A percentile compares a stretch with the other conserved stretches of the same genome.
Conservation (phyloP, 2,329 filamentous ascomycete genomes). For the Rutstroemia sydowiana region DNA sequence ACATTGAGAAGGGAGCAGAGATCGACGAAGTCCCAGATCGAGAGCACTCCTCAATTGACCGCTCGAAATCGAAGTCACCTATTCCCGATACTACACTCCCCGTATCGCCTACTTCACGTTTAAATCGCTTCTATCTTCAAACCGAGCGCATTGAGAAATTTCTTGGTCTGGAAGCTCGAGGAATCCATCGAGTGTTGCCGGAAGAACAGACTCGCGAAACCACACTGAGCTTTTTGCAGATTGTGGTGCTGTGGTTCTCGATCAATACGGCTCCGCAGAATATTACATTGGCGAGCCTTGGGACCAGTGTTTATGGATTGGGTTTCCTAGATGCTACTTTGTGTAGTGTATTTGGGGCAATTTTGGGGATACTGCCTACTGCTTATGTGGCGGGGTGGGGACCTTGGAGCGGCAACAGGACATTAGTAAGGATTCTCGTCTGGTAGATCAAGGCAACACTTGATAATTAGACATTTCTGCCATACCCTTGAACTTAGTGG, state of each 20-base stretch:
- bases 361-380: constrained; percentile 46
- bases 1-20: constrained; percentile 3
- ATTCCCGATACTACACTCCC: not conserved
- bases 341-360: constrained; percentile 48
- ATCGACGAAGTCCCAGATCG: not conserved
- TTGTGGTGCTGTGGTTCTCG: constrained; percentile 50
- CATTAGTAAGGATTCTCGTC: constrained; percentile 40
- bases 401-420: constrained; percentile 52
- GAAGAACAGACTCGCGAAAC: constrained; percentile 41
- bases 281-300: constrained; percentile 56
- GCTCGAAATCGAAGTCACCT: not conserved
- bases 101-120: not conserved
- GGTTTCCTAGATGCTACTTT: constrained; percentile 50
- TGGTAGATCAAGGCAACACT: not conserved
- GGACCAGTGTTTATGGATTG: constrained; percentile 49
- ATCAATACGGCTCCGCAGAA: constrained; percentile 58
- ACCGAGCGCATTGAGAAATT: constrained; percentile 17
- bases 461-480: not conserved
- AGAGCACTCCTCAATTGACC: not conserved
- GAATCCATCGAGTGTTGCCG: constrained; percentile 49
- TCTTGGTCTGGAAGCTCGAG: constrained; percentile 42
- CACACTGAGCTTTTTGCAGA: constrained; percentile 23
- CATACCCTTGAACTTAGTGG: not conserved
- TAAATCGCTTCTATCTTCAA: constrained; percentile 1
- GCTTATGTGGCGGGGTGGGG: constrained; percentile 58